Percentiles rank a stretch among this genome's conserved stretches.
These are phyloP conservation scores for Tanacetum coccineum DNA, from an alignment of 129 eudicot species.

Conservation along the genomic window DNA sequence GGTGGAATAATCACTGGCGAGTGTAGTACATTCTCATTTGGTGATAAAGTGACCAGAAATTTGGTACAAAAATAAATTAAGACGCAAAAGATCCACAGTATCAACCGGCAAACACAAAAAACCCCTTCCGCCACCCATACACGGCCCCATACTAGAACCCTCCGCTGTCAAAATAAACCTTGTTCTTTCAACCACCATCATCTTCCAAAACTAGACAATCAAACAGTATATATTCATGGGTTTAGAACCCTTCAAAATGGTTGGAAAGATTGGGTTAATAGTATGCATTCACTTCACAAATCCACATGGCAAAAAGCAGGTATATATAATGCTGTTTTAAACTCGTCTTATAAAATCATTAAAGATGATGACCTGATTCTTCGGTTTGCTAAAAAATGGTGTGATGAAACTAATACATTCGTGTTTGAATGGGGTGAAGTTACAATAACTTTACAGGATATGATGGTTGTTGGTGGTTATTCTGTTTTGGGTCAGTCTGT, in stretches of 20 bases:
- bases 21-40: neutral
- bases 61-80: constrained; percentile 4
- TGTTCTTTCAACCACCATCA: constrained; percentile 3
- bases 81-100: constrained; percentile 8
- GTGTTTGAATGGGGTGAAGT: constrained; percentile 49
- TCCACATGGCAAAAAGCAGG: constrained; percentile 42
- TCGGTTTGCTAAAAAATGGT: constrained; percentile 41
- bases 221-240: constrained; percentile 25
- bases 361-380: constrained; percentile 21
- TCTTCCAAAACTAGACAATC: neutral
- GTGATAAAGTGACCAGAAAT: neutral
- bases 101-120: constrained; percentile 9
- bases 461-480: constrained; percentile 12
- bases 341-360: constrained; percentile 21
- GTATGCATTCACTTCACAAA: constrained; percentile 25
- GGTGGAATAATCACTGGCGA: constrained; percentile 39
- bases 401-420: constrained; percentile 38
- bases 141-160: constrained; percentile 12
- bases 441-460: constrained; percentile 43
- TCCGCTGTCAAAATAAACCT: neutral
- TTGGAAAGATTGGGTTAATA: constrained; percentile 22
- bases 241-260: too few species aligned
- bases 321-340: constrained; percentile 19
- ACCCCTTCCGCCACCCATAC: neutral
- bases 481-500: neutral